Evolutionary conservation across 768 basidiomycete species (phyloP), one percentile per base, ranked within the genome.

Genomic region (Harrya chromipes): DNA sequence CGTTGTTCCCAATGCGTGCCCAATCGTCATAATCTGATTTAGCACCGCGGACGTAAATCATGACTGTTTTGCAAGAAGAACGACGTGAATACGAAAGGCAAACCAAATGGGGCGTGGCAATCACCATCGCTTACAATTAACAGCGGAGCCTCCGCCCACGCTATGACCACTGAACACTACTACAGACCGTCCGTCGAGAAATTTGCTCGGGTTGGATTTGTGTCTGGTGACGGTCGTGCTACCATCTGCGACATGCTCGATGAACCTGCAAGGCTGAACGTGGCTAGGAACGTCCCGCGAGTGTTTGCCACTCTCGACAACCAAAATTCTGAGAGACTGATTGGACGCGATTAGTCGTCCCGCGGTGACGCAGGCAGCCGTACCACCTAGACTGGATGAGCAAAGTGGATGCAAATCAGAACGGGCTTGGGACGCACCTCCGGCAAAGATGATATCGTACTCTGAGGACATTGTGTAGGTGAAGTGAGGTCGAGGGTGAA

Each of bases 21-120:
- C 84, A 85, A 43, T 80, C 79, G 53, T 87, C 81, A 42, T 79
- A 84, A 58, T 87, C 85, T 0, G 82, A 84, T 2, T 80, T 77
- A 10, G 79, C 65, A 9, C 81, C 76, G 19, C 84, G 76, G 0
- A 74, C 78, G 53, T 84, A 85, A 72, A 79, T 72, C 60, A 73
- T 72, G 56, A 68, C 74, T 64, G 16, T 13, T 3, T 8, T 4
- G 29, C 26, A 27, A 29, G 11, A 26, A 26, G 6, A 29, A 16
- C 33, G 14, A 33, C 17, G 10, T 17, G 21, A 39, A 23, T 4
- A 10, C 4, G 11, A 35, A 19, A 36, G 13, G 5, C 11, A 13
- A 29, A 29, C 12, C 11, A 13, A 29, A 26, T 0, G 19, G 5
- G 19, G 1, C 17, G 9, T n/a, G 10, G 4, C 9, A n/a, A 29